phyloP scores from a whole-genome alignment of 2,329 filamentous ascomycete species.

The Hymenoscyphus fructigenus region DNA sequence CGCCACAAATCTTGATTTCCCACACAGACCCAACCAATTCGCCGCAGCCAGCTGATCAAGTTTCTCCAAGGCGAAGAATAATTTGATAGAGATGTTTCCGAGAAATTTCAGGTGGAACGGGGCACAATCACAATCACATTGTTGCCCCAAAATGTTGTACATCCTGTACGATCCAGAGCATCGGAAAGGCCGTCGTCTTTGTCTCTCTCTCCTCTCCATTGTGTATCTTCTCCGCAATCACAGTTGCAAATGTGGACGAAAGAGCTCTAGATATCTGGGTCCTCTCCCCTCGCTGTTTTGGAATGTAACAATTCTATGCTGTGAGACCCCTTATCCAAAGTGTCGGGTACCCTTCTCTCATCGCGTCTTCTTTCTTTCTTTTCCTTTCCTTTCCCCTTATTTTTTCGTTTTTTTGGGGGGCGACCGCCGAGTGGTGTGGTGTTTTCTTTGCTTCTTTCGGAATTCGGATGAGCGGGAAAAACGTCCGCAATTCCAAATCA shows the following conservation, averaged over 20 bases:
- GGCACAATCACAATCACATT: slow-evolving; percentile 1
- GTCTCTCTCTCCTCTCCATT: not conserved
- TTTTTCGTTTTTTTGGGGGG: not conserved
- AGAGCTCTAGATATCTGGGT: not conserved
- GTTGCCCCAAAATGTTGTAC: not conserved
- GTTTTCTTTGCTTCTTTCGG: not conserved
- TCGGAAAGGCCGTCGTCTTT: not conserved
- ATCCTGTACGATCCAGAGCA: not conserved
- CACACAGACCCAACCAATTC: not conserved
- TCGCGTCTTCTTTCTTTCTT: not conserved
- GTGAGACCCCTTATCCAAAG: not conserved
- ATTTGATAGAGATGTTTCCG: too few relatives aligned
- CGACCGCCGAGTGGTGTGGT: not conserved
- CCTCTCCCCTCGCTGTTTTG: not conserved
- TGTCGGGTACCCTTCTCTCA: not conserved
- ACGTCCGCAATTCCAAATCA: not conserved
- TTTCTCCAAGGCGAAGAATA: not conserved
- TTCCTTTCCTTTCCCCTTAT: not conserved
- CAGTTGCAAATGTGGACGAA: not conserved
- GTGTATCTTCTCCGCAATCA: not conserved
- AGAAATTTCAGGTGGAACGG: not conserved
- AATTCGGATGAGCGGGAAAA: not conserved
- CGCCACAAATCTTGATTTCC: not conserved
- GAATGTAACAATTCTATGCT: not conserved
- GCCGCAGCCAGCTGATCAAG: not conserved